These are phyloP conservation scores for Picochlorum costavermella DNA, from an alignment of 139 green algal genomes.

Conservation along the genomic window DNA sequence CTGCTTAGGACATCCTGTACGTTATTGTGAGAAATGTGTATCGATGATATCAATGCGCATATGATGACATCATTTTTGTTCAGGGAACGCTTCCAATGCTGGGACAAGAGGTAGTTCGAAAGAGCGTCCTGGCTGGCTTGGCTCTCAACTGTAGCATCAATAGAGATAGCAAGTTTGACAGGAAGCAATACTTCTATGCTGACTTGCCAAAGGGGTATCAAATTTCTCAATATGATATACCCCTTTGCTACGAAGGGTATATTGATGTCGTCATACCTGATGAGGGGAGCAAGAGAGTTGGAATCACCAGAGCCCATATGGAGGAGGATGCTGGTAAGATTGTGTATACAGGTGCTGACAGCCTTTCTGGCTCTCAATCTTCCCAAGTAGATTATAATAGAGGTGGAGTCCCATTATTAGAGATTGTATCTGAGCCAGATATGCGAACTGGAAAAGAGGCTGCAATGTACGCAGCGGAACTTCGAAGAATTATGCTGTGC, in stretches of 20 bases:
- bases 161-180: conserved; percentile 88
- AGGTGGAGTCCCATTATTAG: conserved; percentile 79
- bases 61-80: conserved; percentile 1
- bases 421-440: conserved; percentile 94
- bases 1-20: conserved; percentile 87
- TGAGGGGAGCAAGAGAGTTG: conserved; percentile 25
- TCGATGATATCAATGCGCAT: not conserved
- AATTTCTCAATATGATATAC: conserved; percentile 91
- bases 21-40: conserved; percentile 2
- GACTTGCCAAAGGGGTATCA: conserved; percentile 98
- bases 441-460: conserved; percentile 81
- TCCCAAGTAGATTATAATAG: conserved; percentile 86
- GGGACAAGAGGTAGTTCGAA: conserved; percentile 61
- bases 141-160: conserved; percentile 73
- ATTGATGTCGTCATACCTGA: conserved; percentile 46
- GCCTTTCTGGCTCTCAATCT: conserved; percentile 54
- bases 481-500: conserved; percentile 79
- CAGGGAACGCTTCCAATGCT: conserved; percentile 82
- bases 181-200: conserved; percentile 99
- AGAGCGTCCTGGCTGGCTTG: conserved; percentile 68
- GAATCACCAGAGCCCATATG: conserved; percentile 73
- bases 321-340: conserved; percentile 97
- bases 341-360: conserved; percentile 59
- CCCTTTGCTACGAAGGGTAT: conserved; percentile 55
- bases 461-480: conserved; percentile 82